Evolutionary conservation across 2,329 filamentous ascomycete genomes (phyloP).

Genomic region (Lachnellula arida): DNA sequence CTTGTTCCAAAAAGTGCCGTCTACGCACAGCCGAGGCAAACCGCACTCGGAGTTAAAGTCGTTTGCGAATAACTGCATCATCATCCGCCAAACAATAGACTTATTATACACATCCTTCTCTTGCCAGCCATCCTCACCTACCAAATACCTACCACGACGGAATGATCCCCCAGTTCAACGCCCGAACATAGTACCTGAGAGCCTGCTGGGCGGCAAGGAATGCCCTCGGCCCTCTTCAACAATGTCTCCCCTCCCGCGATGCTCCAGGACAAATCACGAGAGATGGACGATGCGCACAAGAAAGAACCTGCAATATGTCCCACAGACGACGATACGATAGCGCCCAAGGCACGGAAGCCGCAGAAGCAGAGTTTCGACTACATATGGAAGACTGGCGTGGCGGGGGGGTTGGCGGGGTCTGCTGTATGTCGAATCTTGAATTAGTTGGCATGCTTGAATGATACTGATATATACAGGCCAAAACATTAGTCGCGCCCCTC

Average conservation of each 20-base stretch:
- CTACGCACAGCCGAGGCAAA: too few species aligned
- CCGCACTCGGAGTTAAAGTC: too few species aligned
- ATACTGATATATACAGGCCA: conserved; percentile 56
- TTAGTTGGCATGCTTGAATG: not conserved
- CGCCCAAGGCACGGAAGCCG: conserved; percentile 40
- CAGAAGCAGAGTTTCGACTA: conserved; percentile 79
- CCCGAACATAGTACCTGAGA: conserved; percentile 14
- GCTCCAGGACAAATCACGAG: conserved; percentile 37
- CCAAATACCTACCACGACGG: not conserved
- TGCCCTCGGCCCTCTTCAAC: conserved; percentile 51
- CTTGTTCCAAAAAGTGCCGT: too few species aligned
- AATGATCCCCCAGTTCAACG: conserved; percentile 10
- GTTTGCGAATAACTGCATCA: too few species aligned
- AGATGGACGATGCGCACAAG: conserved; percentile 31
- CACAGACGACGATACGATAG: conserved; percentile 48
- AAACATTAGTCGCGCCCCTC: conserved; percentile 90
- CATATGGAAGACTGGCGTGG: conserved; percentile 74
- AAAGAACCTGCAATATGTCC: conserved; percentile 40
- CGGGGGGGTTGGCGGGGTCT: conserved; percentile 87
- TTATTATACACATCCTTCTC: too few species aligned
- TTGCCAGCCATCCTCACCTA: not conserved
- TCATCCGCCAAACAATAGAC: too few species aligned
- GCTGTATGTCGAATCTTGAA: conserved; percentile 54
- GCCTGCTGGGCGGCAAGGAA: conserved; percentile 37
- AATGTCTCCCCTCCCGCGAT: conserved; percentile 50